These are phyloP conservation scores for Umbelopsis sp. DNA, from an alignment of 192 early-diverging fungal genomes.

Conservation along the genomic window DNA sequence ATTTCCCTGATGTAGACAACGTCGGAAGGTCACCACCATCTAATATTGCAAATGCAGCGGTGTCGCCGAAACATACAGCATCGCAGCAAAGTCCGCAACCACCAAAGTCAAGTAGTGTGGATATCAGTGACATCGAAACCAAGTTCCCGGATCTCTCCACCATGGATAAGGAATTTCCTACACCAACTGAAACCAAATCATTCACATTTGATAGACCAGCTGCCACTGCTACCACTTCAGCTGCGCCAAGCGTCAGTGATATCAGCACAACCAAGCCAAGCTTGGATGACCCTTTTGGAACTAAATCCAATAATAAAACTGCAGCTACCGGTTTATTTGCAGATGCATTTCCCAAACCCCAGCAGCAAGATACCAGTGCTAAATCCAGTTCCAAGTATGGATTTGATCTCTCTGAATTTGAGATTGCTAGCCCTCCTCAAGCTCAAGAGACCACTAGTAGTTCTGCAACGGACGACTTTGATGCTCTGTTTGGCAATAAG, in stretches of 20 bases:
- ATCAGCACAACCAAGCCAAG: neutral
- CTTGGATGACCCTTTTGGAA: neutral
- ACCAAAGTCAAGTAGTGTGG: conserved; percentile 12
- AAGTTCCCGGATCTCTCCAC: conserved; percentile 42
- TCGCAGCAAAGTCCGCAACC: neutral
- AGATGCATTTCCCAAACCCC: neutral
- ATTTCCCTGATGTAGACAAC: neutral
- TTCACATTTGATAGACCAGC: neutral
- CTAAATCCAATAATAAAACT: neutral
- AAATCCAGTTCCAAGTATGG: conserved; percentile 30
- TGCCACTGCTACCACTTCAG: neutral
- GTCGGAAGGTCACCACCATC: neutral
- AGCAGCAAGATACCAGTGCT: neutral
- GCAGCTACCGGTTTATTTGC: neutral
- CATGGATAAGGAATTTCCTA: conserved; percentile 34
- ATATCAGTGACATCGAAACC: conserved; percentile 38
- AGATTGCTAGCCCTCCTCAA: neutral
- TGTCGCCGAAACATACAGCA: neutral
- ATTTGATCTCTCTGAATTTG: conserved; percentile 35
- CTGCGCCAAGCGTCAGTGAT: neutral
- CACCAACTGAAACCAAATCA: conserved; percentile 11
- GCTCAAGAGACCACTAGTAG: neutral
- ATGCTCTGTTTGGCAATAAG: conserved; percentile 13
- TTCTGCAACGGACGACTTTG: neutral
- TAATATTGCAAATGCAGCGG: no score